phyloP scores from a whole-genome alignment of 495 filamentous ascomycete species.

The Choiromyces venosus region DNA sequence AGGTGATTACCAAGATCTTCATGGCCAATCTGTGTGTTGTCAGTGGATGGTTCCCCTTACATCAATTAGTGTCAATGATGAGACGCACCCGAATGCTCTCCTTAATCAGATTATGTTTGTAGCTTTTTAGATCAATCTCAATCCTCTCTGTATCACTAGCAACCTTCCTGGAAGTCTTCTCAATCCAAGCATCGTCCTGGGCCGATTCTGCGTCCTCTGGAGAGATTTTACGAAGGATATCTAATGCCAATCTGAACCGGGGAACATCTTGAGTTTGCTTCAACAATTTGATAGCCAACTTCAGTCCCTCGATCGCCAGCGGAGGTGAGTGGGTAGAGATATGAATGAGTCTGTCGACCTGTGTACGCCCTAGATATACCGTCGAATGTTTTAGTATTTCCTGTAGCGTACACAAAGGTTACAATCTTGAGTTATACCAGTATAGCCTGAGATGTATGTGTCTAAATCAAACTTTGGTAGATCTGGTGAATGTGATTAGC shows the following conservation, averaged over 20 bases:
- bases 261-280: slow-evolving; percentile 68
- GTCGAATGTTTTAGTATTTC: neutral
- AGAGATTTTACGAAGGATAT: slow-evolving; percentile 56
- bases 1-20: slow-evolving; percentile 68
- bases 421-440: slow-evolving; percentile 51
- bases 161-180: slow-evolving; percentile 56
- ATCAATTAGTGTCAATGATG: neutral
- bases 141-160: slow-evolving; percentile 63
- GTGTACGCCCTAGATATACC: slow-evolving; percentile 18
- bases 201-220: slow-evolving; percentile 63
- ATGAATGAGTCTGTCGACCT: slow-evolving; percentile 65
- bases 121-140: slow-evolving; percentile 77
- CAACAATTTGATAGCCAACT: slow-evolving; percentile 67
- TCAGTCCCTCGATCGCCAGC: slow-evolving; percentile 74
- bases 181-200: slow-evolving; percentile 66
- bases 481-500: slow-evolving; percentile 48
- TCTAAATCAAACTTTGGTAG: slow-evolving; percentile 89
- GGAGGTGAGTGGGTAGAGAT: slow-evolving; percentile 73
- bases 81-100: slow-evolving; percentile 82
- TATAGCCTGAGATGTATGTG: slow-evolving; percentile 84
- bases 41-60: neutral
- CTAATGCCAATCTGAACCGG: slow-evolving; percentile 64
- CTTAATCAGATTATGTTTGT: slow-evolving; percentile 96
- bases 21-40: slow-evolving; percentile 59
- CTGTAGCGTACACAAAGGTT: neutral